phyloP scores from a whole-genome alignment of 2,329 filamentous ascomycete genomes.

The Penicillium rolfsii region DNA sequence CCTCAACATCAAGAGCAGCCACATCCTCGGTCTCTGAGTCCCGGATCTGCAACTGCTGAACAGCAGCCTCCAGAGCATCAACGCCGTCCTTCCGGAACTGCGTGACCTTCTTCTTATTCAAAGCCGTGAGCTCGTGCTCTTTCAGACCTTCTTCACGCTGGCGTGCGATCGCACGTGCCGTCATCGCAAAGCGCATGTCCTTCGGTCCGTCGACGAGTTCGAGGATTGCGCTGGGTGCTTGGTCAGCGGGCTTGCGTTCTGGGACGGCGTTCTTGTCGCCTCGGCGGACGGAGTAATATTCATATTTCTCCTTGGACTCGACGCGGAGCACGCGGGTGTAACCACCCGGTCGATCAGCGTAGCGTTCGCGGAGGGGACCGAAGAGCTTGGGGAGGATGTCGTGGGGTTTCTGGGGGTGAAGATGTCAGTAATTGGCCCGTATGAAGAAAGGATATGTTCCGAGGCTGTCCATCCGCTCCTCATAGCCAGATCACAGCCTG shows the following conservation, averaged over 20 bases:
- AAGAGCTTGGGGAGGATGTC: conserved; percentile 78
- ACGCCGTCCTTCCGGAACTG: conserved; percentile 70
- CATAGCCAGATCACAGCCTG: not conserved
- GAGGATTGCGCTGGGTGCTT: conserved; percentile 86
- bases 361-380: conserved; percentile 77
- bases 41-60: conserved; percentile 61
- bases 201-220: conserved; percentile 93
- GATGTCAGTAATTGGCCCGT: not conserved
- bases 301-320: conserved; percentile 71
- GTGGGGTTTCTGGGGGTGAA: conserved; percentile 42
- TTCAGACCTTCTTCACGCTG: conserved; percentile 57
- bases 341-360: conserved; percentile 77
- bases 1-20: conserved; percentile 11
- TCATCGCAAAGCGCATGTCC: conserved; percentile 94
- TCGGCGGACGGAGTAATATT: conserved; percentile 27
- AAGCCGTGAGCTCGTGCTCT: conserved; percentile 69
- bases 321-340: conserved; percentile 95
- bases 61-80: conserved; percentile 66
- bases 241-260: conserved; percentile 61
- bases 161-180: conserved; percentile 78
- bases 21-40: conserved; percentile 35
- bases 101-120: conserved; percentile 84
- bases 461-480: not conserved
- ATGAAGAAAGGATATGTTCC: not conserved
- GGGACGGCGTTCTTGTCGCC: conserved; percentile 22